Percentiles rank a stretch among this genome's conserved stretches.
Conservation (phyloP, 768 basidiomycete genomes). For the Mycena floridula region DNA sequence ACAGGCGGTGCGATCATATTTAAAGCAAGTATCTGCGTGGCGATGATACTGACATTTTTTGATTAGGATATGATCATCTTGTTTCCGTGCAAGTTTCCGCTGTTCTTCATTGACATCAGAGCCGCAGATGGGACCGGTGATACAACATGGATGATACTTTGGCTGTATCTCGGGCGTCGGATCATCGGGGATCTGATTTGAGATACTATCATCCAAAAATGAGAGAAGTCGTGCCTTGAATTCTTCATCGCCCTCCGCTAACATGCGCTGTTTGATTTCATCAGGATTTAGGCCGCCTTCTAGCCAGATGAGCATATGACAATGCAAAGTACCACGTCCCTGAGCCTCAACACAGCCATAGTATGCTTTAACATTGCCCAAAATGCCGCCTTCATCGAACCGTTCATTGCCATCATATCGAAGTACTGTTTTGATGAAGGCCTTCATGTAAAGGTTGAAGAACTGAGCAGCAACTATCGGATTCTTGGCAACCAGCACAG, state of each 20-base stretch:
- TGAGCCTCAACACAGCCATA: slow-evolving; percentile 19
- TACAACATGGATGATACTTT: neutral
- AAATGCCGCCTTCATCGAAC: neutral
- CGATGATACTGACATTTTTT: slow-evolving; percentile 13
- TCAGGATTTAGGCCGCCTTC: slow-evolving; percentile 7
- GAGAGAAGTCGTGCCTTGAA: neutral
- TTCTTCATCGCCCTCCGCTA: neutral
- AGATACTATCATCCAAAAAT: neutral
- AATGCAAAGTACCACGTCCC: slow-evolving; percentile 18
- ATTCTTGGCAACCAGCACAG: slow-evolving; percentile 8
- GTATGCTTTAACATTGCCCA: slow-evolving; percentile 7
- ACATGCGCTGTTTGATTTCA: neutral
- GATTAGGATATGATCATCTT: slow-evolving; percentile 7
- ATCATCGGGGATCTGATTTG: neutral
- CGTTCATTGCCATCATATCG: neutral
- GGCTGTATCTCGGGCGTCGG: neutral
- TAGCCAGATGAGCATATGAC: slow-evolving; percentile 22
- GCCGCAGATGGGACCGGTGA: neutral
- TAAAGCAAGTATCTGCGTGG: slow-evolving; percentile 19
- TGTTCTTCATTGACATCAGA: neutral
- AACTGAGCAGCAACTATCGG: slow-evolving; percentile 13
- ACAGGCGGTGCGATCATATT: slow-evolving; percentile 14
- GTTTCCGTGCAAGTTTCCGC: neutral
- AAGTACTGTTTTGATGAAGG: slow-evolving; percentile 8
- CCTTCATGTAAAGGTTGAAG: slow-evolving; percentile 13